phyloP scores from a whole-genome alignment of 2,329 filamentous ascomycete genomes.

The Fusarium scirpi region DNA sequence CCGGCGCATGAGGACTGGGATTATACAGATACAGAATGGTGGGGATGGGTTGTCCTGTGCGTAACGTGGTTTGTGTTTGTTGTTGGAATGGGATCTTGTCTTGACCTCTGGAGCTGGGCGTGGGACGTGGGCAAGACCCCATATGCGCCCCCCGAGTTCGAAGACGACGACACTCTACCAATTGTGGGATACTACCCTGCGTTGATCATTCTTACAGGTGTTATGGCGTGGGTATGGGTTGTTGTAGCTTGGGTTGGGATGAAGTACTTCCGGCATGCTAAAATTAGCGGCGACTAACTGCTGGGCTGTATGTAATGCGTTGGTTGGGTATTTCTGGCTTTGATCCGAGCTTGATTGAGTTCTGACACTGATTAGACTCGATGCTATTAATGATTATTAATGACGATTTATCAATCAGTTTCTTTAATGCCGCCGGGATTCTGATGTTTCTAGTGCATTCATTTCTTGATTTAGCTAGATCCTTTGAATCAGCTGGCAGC shows the following conservation, averaged over 20 bases:
- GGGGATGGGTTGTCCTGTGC: constrained; percentile 93
- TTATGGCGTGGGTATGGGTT: constrained; percentile 99
- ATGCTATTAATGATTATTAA: constrained; percentile 24
- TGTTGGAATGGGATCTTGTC: constrained; percentile 93
- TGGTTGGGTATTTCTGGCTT: constrained; percentile 1
- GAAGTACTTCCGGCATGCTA: constrained; percentile 99
- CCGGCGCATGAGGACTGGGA: constrained; percentile 76
- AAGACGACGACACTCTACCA: constrained; percentile 93
- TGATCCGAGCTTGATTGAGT: constrained; percentile 11
- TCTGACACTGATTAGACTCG: constrained; percentile 1
- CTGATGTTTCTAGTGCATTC: background rate
- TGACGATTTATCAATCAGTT: constrained; percentile 13
- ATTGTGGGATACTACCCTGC: constrained; percentile 98
- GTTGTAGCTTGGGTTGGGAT: constrained; percentile 97
- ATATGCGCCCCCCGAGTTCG: constrained; percentile 92
- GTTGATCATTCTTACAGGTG: constrained; percentile 88
- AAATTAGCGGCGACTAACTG: constrained; percentile 75
- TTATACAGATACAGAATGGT: constrained; percentile 95
- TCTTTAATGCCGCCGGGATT: background rate
- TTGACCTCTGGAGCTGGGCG: constrained; percentile 97
- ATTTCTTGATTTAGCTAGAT: constrained; percentile 19
- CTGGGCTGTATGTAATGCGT: constrained; percentile 22
- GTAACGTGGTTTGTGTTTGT: constrained; percentile 98
- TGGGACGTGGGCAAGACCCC: constrained; percentile 98
- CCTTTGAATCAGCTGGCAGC: constrained; percentile 2